Base-by-base conservation (phyloP, 148 eudicot genomes). In the Fagopyrum homotropicum region DNA sequence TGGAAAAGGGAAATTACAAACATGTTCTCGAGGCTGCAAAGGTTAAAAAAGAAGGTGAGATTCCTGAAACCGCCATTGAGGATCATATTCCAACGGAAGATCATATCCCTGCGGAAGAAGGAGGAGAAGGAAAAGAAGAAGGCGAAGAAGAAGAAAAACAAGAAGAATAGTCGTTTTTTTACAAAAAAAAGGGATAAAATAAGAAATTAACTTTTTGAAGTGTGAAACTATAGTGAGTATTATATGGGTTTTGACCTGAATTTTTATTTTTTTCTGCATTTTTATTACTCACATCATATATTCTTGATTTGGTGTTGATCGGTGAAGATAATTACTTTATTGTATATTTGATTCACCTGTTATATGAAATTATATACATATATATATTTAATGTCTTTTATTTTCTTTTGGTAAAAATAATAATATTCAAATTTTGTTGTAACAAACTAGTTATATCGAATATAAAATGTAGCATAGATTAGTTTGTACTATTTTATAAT, bases 1-100 rank as follows among this genome's bases (percentile, higher is more conserved):
- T 89, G 86, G 98, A 91, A 86, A 93, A 93, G 74, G 98, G 97
- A 9, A 93, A 92, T 84, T 93, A 89, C 85, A 91, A 87, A 77
- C 98, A 93, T 78, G 80, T 93, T 68, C 75, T 2, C 73, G 72
- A 46, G 12, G 72, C 40, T 44, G 72, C 72, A 11, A 68, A 68
- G 14, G 4, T 11, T 5, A 68, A 68, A 40, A 68, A 35, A 6
- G n/a, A 29, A 2, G 72, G n/a, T 4, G 11, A 44, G 0, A 45
- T 11, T 17, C 9, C 19, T 57, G 63, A n/a, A 5, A 6, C 63
- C 10, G 19, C 29, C 30, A 16, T 29, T n/a, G 10, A 57, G 2
- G 19, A 57, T 57, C 63, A 17, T 6, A 57, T 7, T 9, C 9
- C 63, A 17, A 17, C 63, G n/a, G 26, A 57, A 8, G 52, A 49